phyloP scores from a whole-genome alignment of 164 flowering plant species.

The Malania oleifera region DNA sequence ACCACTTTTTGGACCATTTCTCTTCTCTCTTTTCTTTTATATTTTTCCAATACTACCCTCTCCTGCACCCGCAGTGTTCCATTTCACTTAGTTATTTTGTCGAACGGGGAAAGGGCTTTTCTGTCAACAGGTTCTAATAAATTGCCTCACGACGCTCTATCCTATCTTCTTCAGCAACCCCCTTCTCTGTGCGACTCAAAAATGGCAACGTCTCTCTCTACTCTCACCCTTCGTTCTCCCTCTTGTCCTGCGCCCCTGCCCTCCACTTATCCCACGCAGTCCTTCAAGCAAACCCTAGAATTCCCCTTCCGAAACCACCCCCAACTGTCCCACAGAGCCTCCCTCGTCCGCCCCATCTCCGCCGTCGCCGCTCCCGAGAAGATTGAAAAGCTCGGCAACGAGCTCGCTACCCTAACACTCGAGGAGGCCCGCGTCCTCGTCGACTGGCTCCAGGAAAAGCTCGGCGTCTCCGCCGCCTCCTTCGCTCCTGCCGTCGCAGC shows the following conservation, averaged over 20 bases:
- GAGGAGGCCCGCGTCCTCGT: conserved; percentile 65
- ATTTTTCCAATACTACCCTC: too few species aligned
- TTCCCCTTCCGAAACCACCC: conserved; percentile 18
- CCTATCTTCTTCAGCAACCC: conserved; percentile 11
- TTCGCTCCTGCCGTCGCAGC: conserved; percentile 72
- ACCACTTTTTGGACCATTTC: too few species aligned
- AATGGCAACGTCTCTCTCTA: conserved; percentile 34
- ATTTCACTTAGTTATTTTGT: too few species aligned
- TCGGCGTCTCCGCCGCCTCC: conserved; percentile 87
- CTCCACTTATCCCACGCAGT: conserved; percentile 19
- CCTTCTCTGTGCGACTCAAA: background rate
- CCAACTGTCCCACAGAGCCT: conserved; percentile 26
- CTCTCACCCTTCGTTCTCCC: conserved; percentile 33
- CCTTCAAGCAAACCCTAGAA: conserved; percentile 24
- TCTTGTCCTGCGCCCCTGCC: conserved; percentile 18
- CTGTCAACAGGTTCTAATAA: background rate
- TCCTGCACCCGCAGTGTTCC: too few species aligned
- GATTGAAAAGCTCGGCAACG: conserved; percentile 47
- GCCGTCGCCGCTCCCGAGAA: conserved; percentile 63
- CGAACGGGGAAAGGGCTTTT: background rate
- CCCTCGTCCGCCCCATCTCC: conserved; percentile 39
- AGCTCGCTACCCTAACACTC: conserved; percentile 57
- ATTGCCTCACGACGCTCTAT: conserved; percentile 3
- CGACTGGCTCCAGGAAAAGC: conserved; percentile 80
- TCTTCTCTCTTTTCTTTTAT: too few species aligned